Conservation (phyloP, 768 basidiomycete genomes). For the Tephrocybe sp. region DNA sequence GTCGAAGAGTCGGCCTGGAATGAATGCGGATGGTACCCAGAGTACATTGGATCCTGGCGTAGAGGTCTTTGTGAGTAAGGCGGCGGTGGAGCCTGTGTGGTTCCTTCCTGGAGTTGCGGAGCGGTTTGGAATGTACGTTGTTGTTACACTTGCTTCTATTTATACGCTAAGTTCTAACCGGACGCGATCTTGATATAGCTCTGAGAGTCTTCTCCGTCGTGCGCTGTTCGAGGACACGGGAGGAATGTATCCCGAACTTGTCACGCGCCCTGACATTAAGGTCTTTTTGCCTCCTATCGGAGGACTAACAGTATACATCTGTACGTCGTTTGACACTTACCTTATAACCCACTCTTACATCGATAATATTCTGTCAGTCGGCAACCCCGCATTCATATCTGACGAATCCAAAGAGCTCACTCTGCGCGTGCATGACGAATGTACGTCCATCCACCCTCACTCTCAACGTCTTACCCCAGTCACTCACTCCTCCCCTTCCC, state of each 20-base stretch:
- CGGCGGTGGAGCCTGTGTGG: slow-evolving; percentile 97
- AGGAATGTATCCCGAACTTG: slow-evolving; percentile 93
- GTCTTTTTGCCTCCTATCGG: slow-evolving; percentile 96
- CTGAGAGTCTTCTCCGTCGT: slow-evolving; percentile 82
- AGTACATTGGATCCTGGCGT: slow-evolving; percentile 69
- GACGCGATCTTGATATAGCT: slow-evolving; percentile 36
- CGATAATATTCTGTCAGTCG: slow-evolving; percentile 50
- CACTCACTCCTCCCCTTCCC: neutral
- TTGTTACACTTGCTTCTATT: neutral
- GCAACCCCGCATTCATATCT: slow-evolving; percentile 73
- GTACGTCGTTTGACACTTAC: slow-evolving; percentile 32
- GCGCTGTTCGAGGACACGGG: slow-evolving; percentile 95
- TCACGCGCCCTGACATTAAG: slow-evolving; percentile 94
- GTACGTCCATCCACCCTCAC: slow-evolving; percentile 35
- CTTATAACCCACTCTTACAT: neutral
- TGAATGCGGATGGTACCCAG: slow-evolving; percentile 59
- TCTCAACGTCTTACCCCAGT: neutral
- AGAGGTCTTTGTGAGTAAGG: slow-evolving; percentile 87
- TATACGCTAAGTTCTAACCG: neutral
- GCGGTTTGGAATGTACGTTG: slow-evolving; percentile 83
- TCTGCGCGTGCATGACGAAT: slow-evolving; percentile 91
- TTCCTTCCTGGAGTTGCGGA: slow-evolving; percentile 91
- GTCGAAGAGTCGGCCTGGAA: slow-evolving; percentile 59
- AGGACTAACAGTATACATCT: slow-evolving; percentile 87
- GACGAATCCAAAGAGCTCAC: slow-evolving; percentile 81